Conservation (phyloP, 2,329 filamentous ascomycete genomes). For the Teratosphaeria gauchensis region DNA sequence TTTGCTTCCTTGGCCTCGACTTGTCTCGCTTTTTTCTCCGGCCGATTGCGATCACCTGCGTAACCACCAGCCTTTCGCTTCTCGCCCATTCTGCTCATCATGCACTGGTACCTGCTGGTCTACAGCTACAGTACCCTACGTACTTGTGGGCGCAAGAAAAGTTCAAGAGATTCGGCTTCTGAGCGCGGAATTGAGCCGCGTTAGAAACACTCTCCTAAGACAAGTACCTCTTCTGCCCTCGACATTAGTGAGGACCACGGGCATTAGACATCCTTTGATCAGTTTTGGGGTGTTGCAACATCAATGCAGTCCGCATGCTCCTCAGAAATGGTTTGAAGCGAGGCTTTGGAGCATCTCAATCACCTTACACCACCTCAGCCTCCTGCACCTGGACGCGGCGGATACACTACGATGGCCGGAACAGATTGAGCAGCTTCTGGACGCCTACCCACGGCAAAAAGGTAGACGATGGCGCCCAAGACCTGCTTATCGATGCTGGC, state of each 20-base stretch:
- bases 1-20: constrained; percentile 15
- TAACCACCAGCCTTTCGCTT: constrained; percentile 27
- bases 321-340: constrained; percentile 4
- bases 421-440: constrained; percentile 67
- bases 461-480: constrained; percentile 44
- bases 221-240: not conserved
- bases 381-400: not conserved
- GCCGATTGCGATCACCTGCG: constrained; percentile 8
- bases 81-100: constrained; percentile 14
- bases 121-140: not conserved
- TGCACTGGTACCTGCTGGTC: not conserved
- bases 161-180: not conserved
- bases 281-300: not conserved
- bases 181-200: not conserved
- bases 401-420: constrained; percentile 46
- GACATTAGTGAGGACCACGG: not conserved
- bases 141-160: not conserved
- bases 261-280: not conserved
- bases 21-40: constrained; percentile 22
- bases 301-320: constrained; percentile 6
- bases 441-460: constrained; percentile 47
- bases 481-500: constrained; percentile 36
- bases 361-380: not conserved
- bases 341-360: constrained; percentile 3
- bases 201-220: not conserved